Conservation (phyloP, 2,329 filamentous ascomycete genomes). For the Colletotrichum sublineola region DNA sequence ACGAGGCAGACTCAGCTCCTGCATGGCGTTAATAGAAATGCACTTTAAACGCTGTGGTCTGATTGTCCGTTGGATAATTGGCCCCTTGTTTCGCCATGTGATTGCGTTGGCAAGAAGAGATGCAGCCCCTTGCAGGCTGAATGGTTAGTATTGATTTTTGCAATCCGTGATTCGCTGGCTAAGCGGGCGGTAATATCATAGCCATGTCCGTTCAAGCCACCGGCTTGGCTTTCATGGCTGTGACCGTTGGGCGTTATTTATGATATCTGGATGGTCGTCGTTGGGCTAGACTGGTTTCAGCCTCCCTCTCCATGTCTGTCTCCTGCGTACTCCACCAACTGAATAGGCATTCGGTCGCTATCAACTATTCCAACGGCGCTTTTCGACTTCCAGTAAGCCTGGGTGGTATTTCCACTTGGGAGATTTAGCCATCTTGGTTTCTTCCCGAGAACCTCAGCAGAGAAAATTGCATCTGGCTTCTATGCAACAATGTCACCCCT, state of each 20-base stretch:
- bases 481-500: not conserved
- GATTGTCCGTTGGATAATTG: not conserved
- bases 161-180: not conserved
- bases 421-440: not conserved
- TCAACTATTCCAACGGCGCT: not conserved
- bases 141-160: not conserved
- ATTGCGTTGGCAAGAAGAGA: too few relatives aligned
- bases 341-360: not conserved
- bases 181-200: not conserved
- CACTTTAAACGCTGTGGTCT: not conserved
- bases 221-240: not conserved
- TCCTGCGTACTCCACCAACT: not conserved
- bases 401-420: not conserved
- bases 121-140: not conserved
- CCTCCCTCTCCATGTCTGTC: not conserved
- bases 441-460: not conserved
- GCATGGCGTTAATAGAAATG: not conserved
- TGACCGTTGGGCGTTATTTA: not conserved
- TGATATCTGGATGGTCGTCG: not conserved
- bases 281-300: not conserved
- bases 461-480: not conserved
- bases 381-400: not conserved
- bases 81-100: not conserved
- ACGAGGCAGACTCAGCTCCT: conserved; percentile 1
- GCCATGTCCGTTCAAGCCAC: not conserved